Percentiles rank a stretch among this genome's conserved stretches.
These are phyloP conservation scores for Brassica juncea DNA, from an alignment of 345 rosid genomes.

Conservation along the genomic window DNA sequence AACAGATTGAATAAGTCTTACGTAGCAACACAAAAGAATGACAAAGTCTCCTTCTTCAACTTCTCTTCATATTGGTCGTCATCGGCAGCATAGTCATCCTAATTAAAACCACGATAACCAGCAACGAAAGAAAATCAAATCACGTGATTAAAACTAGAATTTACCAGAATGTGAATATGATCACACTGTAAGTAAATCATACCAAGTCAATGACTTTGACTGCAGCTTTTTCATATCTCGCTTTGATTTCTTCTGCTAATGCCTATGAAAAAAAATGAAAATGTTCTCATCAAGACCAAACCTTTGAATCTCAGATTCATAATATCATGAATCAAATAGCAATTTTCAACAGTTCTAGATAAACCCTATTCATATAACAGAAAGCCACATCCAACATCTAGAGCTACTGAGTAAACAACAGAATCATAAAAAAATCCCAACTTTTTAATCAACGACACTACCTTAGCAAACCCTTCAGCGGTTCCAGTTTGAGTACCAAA, in stretches of 20 bases:
- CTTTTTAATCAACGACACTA: background rate
- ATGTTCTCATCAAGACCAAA: background rate
- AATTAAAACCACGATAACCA: background rate
- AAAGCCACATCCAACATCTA: conserved; percentile 8
- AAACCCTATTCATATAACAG: conserved; percentile 4
- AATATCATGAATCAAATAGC: background rate
- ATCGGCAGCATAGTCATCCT: conserved; percentile 70
- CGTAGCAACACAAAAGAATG: conserved; percentile 75
- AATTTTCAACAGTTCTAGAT: background rate
- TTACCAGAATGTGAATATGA: background rate
- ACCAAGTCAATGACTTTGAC: conserved; percentile 79
- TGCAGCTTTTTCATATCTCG: conserved; percentile 67
- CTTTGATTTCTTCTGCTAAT: conserved; percentile 69
- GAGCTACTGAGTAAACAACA: background rate
- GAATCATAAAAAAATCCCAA: background rate
- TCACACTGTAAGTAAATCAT: conserved; percentile 12
- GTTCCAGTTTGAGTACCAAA: conserved; percentile 89
- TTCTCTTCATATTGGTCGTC: conserved; percentile 72
- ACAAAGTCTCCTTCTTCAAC: conserved; percentile 62
- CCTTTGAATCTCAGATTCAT: conserved; percentile 9
- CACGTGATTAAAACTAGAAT: background rate
- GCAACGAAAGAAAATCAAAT: background rate
- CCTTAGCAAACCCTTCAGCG: conserved; percentile 84
- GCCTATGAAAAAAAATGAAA: conserved; percentile 43
- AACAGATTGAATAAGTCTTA: conserved; percentile 38